Evolutionary conservation across 352 stramenopile species (phyloP).

Genomic region (Pythium sp.): DNA sequence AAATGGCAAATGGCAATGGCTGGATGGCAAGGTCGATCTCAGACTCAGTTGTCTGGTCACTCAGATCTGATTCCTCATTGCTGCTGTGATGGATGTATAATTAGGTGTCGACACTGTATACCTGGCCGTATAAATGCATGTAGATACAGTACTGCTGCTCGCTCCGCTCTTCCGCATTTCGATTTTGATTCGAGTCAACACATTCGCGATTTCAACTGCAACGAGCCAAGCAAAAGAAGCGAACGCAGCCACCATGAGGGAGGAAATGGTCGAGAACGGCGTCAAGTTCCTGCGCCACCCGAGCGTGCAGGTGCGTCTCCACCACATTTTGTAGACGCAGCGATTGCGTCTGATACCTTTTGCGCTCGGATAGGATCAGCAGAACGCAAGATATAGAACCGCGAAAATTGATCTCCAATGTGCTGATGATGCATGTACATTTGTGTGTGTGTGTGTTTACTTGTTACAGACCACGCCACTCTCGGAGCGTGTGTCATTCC

Average conservation of each 20-base stretch:
- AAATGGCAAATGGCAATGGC: slow-evolving; percentile 6
- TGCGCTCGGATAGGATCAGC: not conserved
- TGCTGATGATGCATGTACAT: not conserved
- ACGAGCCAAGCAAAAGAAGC: slow-evolving; percentile 7
- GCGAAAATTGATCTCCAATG: not conserved
- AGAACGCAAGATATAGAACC: not conserved
- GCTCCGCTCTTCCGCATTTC: not conserved
- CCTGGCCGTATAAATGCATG: not conserved
- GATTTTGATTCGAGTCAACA: slow-evolving; percentile 19
- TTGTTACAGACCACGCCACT: slow-evolving; percentile 49
- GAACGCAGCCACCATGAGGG: slow-evolving; percentile 24
- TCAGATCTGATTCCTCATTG: not conserved
- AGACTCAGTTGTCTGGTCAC: not conserved
- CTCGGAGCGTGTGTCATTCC: slow-evolving; percentile 72
- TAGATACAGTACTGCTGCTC: not conserved
- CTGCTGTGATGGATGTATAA: slow-evolving; percentile 1
- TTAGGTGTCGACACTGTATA: not conserved
- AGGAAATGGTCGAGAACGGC: slow-evolving; percentile 77
- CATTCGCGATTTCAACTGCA: slow-evolving; percentile 12
- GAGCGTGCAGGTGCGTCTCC: slow-evolving; percentile 58
- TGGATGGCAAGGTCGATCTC: slow-evolving; percentile 11
- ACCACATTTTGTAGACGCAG: not conserved
- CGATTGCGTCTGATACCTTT: not conserved
- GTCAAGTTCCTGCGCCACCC: slow-evolving; percentile 82
- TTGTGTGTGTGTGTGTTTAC: not conserved